These are phyloP conservation scores for Pezicula radicicola DNA, from an alignment of 2,329 filamentous ascomycete species.

Conservation along the genomic window DNA sequence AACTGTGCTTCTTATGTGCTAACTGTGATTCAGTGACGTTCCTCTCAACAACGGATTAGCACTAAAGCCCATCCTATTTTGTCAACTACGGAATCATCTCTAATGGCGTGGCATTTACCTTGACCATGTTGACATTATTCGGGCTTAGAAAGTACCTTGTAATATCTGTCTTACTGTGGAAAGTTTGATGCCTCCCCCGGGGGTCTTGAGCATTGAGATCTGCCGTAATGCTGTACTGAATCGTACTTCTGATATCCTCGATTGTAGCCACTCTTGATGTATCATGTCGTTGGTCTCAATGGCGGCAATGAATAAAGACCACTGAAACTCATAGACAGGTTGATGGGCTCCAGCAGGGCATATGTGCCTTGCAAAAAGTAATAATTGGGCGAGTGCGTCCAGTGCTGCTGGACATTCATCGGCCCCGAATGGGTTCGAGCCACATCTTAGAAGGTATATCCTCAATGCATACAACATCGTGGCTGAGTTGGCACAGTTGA, in stretches of 20 bases:
- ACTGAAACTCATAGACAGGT: slow-evolving; percentile 12
- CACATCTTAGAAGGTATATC: slow-evolving; percentile 3
- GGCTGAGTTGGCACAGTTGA: slow-evolving; percentile 9
- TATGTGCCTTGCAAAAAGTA: slow-evolving; percentile 2
- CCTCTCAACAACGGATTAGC: too few species aligned
- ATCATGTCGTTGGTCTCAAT: slow-evolving; percentile 13
- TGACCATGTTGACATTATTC: background rate
- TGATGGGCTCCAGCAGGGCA: slow-evolving; percentile 3
- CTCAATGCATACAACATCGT: slow-evolving; percentile 7
- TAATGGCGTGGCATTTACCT: too few species aligned
- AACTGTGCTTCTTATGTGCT: too few species aligned
- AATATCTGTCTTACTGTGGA: background rate
- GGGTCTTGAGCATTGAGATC: background rate
- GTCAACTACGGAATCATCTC: too few species aligned
- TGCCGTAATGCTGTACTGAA: background rate
- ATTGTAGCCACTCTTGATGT: slow-evolving; percentile 12
- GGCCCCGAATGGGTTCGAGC: background rate
- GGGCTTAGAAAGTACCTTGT: background rate
- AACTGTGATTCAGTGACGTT: too few species aligned
- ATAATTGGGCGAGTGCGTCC: slow-evolving; percentile 1
- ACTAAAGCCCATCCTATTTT: too few species aligned
- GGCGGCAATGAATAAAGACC: slow-evolving; percentile 13
- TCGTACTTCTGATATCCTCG: background rate
- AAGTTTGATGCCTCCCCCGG: background rate
- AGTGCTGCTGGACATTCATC: background rate